Evolutionary conservation across 2,329 filamentous ascomycete genomes (phyloP), one percentile per base, ranked within the genome.

Genomic region (Hypoxylon sp.): DNA sequence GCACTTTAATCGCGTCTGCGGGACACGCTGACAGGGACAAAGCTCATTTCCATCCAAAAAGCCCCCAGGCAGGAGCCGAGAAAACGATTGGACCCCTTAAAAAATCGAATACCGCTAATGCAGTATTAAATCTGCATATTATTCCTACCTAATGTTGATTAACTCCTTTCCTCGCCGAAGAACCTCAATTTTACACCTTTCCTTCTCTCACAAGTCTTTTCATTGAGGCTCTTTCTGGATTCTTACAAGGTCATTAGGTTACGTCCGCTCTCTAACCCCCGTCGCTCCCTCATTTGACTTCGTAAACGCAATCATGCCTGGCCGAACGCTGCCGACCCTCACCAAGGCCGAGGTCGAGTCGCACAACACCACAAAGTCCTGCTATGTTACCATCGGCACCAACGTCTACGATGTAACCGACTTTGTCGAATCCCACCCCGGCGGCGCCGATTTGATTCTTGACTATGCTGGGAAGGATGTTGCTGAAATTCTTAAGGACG

Each of bases 361-460:
- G 72, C 93, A 97, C 80, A 95, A 92, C 78, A 90, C 87, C 48
- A 82, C 83, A 51, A 87, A 93, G 76, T 97, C 93, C 50, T 98
- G 95, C 83, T 99, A 94, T 83, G 94, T 99, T 72, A 96, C 92
- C 2, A 84, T 97, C 57, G 94, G 93, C 67, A 86, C 87, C 62
- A 96, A 95, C 72, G 95, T 99, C 72, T 99, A 93, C 85, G 95
- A 99, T 83, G 86, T 99, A 69, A 97, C 96, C 63, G 88, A 92
- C 59, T 99, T 99, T 75, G 80, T 97, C 65, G 88, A 93, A 54
- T 90, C 93, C 71, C 96, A 99, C 77, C 96, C 96, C 22, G 96
- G 96, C 71, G 96, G 96, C 62, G 88, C 89, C 73, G 92, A 97
- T 67, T 83, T 98, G 72, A 90, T 99, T 66, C 83, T 97, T 68